Evolutionary conservation across 2,329 filamentous ascomycete genomes (phyloP).

Genomic region (Chalaropsis thielavioides): DNA sequence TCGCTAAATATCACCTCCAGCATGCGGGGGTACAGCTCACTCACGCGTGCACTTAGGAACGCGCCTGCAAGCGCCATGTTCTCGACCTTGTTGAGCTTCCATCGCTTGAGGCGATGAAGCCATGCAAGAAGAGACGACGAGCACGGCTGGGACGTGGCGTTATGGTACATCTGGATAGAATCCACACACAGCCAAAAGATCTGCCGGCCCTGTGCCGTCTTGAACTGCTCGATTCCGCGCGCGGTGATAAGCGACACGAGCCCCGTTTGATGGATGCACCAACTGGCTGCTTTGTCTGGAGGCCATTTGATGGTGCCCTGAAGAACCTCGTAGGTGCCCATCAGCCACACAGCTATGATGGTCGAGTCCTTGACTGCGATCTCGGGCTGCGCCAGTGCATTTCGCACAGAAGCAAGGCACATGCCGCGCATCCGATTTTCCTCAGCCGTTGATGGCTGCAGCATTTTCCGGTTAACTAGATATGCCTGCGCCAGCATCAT

Average conservation of each 20-base stretch:
- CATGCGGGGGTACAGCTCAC: constrained; percentile 15
- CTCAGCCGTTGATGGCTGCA: background rate
- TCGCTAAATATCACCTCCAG: background rate
- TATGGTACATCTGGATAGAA: constrained; percentile 15
- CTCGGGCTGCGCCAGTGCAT: constrained; percentile 6
- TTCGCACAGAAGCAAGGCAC: constrained; percentile 12
- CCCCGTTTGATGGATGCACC: constrained; percentile 14
- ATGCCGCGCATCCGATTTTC: constrained; percentile 6
- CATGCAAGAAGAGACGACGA: constrained; percentile 7
- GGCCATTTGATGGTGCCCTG: constrained; percentile 14
- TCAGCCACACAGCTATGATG: constrained; percentile 15
- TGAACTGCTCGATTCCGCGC: constrained; percentile 14
- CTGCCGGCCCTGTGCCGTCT: constrained; percentile 8
- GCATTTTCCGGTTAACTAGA: constrained; percentile 12
- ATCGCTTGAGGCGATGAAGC: constrained; percentile 11
- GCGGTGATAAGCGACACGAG: constrained; percentile 11
- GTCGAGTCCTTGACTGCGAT: constrained; percentile 10
- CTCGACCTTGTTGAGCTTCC: constrained; percentile 6
- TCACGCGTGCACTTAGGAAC: constrained; percentile 7
- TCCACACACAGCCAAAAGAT: constrained; percentile 17
- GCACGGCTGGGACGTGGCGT: constrained; percentile 11
- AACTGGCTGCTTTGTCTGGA: background rate
- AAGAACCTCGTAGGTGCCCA: constrained; percentile 16
- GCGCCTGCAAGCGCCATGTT: constrained; percentile 3
- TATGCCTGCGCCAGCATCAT: constrained; percentile 15